Percentiles rank a stretch among this genome's conserved stretches.
Evolutionary conservation across 1,284 basidiomycete genomes (phyloP).

Genomic region (Leccinum huronense): DNA sequence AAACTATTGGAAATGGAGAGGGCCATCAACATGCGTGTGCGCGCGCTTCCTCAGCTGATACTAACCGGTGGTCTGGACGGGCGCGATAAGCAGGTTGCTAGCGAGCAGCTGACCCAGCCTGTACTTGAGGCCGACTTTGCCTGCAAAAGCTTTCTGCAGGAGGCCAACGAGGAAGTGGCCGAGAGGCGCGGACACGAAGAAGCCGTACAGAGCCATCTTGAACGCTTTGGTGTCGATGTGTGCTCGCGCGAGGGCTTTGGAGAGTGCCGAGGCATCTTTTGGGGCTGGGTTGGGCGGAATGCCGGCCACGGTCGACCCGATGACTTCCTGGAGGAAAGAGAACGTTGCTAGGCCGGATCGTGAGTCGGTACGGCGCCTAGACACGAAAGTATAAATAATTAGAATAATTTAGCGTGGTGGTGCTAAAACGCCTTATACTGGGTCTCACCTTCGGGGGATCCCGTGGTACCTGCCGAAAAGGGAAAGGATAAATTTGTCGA

Average conservation of each 20-base stretch:
- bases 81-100: constrained; percentile 76
- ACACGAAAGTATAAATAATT: too few relatives aligned
- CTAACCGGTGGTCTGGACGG: constrained; percentile 70
- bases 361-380: constrained; percentile 6
- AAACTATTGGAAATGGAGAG: constrained; percentile 38
- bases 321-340: constrained; percentile 78
- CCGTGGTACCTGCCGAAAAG: too few relatives aligned
- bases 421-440: too few relatives aligned
- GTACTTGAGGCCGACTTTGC: constrained; percentile 66
- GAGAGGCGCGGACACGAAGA: constrained; percentile 82
- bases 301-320: constrained; percentile 69
- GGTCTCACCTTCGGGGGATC: too few relatives aligned
- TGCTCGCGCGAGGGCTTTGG: constrained; percentile 52
- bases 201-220: constrained; percentile 85
- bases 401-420: too few relatives aligned
- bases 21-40: constrained; percentile 23
- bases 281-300: constrained; percentile 49
- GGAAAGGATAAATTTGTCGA: too few relatives aligned
- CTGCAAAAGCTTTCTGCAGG: constrained; percentile 75
- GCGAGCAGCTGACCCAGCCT: constrained; percentile 76
- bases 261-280: constrained; percentile 53
- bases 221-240: constrained; percentile 65
- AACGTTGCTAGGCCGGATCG: constrained; percentile 47
- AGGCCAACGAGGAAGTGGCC: constrained; percentile 71
- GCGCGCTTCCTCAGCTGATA: not conserved